These are phyloP conservation scores for Erodium texanum DNA, from an alignment of 441 rosid genomes.

Conservation along the genomic window DNA sequence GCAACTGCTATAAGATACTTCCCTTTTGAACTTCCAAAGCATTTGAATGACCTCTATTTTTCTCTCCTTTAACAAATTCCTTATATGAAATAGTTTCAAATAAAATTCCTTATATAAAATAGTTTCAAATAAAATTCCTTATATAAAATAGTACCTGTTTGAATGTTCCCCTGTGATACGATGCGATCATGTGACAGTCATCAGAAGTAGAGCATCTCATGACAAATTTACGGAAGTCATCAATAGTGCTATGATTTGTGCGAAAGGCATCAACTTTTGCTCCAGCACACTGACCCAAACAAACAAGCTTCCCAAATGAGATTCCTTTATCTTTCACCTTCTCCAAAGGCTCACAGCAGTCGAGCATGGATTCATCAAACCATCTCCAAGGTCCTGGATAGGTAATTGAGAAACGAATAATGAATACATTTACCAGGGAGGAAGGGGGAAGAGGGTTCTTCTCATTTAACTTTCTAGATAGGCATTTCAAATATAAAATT, in stretches of 20 bases:
- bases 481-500: not conserved
- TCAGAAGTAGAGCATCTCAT: slow-evolving; percentile 56
- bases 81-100: not conserved
- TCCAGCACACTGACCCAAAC: slow-evolving; percentile 81
- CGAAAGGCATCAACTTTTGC: slow-evolving; percentile 82
- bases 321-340: slow-evolving; percentile 71
- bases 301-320: slow-evolving; percentile 77
- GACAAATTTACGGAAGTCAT: slow-evolving; percentile 57
- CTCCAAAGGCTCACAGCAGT: slow-evolving; percentile 84
- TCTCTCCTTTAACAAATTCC: not conserved
- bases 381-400: slow-evolving; percentile 95
- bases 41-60: not conserved
- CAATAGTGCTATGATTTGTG: slow-evolving; percentile 57
- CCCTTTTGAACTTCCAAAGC: not conserved
- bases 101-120: no score
- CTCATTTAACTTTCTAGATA: not conserved
- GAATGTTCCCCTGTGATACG: slow-evolving; percentile 60
- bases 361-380: slow-evolving; percentile 94
- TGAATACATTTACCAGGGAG: not conserved
- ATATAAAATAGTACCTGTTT: slow-evolving; percentile 44
- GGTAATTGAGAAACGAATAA: slow-evolving; percentile 8
- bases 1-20: not conserved
- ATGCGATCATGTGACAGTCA: slow-evolving; percentile 64
- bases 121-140: no score
- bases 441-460: not conserved